Percentiles rank a stretch among this genome's conserved stretches.
Evolutionary conservation across 441 rosid genomes (phyloP).

Genomic region (Mallotus japonicus): DNA sequence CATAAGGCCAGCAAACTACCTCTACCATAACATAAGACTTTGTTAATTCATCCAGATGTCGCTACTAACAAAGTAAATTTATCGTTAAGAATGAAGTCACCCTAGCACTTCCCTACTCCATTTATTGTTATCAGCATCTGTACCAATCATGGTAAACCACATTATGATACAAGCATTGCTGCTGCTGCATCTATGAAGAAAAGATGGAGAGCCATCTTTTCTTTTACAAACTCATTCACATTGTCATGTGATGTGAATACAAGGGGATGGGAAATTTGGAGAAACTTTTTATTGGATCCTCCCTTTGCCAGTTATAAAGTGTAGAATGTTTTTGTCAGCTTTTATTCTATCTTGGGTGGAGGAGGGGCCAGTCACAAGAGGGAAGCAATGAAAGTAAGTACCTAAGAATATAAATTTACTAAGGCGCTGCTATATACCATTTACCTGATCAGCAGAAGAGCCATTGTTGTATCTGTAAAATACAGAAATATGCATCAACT

Average conservation of each 20-base stretch:
- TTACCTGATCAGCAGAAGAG: conserved; percentile 61
- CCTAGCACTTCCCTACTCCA: not conserved
- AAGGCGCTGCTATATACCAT: not conserved
- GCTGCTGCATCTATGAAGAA: conserved; percentile 7
- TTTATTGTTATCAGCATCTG: not conserved
- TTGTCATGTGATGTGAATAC: not conserved
- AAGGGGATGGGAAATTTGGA: not conserved
- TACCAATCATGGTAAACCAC: conserved; percentile 2
- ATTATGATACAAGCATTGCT: not conserved
- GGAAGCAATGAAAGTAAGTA: no score
- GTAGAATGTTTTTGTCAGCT: no score
- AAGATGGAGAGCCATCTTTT: not conserved
- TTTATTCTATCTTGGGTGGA: not conserved
- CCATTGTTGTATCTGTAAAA: conserved; percentile 55
- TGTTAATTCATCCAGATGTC: not conserved
- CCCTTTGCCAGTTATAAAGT: not conserved
- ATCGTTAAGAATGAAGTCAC: not conserved
- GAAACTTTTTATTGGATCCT: not conserved
- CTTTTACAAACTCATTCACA: not conserved
- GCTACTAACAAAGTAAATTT: not conserved
- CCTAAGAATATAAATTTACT: not conserved
- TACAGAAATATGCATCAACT: conserved; percentile 12
- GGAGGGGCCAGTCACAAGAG: not conserved
- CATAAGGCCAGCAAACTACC: conserved; percentile 24
- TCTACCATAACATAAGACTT: not conserved